A percentile compares a stretch with the other conserved stretches of the same genome.
These are phyloP conservation scores for Neofusicoccum laricinum DNA, from an alignment of 2,329 filamentous ascomycete genomes.

Conservation along the genomic window DNA sequence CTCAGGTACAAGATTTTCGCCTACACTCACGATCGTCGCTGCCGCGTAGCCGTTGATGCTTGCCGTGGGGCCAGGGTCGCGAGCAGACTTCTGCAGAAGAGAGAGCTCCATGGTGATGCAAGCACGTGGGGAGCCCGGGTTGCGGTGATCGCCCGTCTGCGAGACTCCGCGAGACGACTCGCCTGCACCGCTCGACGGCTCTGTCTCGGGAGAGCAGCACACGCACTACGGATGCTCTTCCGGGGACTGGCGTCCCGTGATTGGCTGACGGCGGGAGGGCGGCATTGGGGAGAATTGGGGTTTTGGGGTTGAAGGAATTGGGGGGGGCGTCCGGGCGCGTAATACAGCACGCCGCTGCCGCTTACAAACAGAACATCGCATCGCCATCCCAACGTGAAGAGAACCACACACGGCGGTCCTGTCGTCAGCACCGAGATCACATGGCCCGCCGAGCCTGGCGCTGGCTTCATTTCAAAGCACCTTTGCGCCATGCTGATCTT, in stretches of 20 bases:
- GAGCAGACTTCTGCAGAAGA: not conserved
- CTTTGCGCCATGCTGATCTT: constrained; percentile 10
- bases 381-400: too few species aligned
- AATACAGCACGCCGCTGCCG: not conserved
- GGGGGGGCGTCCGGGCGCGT: too few species aligned
- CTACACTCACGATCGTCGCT: too few species aligned
- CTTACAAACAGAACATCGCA: not conserved
- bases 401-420: too few species aligned
- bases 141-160: not conserved
- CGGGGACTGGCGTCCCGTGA: too few species aligned
- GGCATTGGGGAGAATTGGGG: too few species aligned
- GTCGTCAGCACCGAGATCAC: not conserved
- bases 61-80: too few species aligned
- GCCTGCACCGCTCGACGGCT: not conserved
- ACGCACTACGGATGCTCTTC: too few species aligned
- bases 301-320: too few species aligned
- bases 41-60: too few species aligned
- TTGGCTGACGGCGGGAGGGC: too few species aligned
- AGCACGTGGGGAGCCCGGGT: too few species aligned
- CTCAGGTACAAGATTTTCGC: not conserved
- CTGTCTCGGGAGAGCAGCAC: not conserved
- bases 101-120: not conserved
- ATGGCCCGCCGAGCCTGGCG: not conserved
- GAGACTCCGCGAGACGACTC: not conserved
- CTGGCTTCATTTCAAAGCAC: not conserved